phyloP scores from a whole-genome alignment of 371 early-diverging fungal species.

The Phascolomyces articulosus region DNA sequence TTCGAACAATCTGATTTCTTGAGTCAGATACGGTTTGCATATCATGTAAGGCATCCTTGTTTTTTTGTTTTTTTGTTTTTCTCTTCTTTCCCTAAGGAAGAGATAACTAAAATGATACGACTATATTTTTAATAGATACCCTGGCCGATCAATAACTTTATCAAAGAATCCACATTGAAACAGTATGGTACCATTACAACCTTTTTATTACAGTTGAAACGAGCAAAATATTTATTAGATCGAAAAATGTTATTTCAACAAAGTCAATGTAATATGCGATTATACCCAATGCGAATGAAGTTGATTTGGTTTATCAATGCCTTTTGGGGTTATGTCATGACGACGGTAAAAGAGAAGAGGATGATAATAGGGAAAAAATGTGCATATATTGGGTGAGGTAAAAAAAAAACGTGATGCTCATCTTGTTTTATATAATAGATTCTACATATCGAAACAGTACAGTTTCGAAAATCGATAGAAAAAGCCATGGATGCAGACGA shows the following conservation, averaged over 20 bases:
- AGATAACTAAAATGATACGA: background rate
- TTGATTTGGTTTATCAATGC: constrained; percentile 56
- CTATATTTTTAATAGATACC: constrained; percentile 30
- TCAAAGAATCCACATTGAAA: constrained; percentile 22
- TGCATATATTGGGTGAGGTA: no score
- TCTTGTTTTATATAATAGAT: constrained; percentile 24
- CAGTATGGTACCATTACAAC: constrained; percentile 37
- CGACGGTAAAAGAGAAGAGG: constrained; percentile 33
- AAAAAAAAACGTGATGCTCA: no score
- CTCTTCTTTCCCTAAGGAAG: background rate
- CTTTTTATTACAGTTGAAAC: constrained; percentile 43
- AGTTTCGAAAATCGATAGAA: constrained; percentile 5
- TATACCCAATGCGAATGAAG: constrained; percentile 46
- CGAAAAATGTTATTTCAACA: constrained; percentile 33
- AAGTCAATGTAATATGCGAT: constrained; percentile 10
- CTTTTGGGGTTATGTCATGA: constrained; percentile 53
- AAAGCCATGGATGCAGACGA: constrained; percentile 15
- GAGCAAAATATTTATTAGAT: constrained; percentile 53
- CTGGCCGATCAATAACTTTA: constrained; percentile 54
- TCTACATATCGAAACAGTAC: constrained; percentile 26
- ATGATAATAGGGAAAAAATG: background rate
- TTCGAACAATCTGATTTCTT: constrained; percentile 10
- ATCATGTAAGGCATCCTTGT: constrained; percentile 27
- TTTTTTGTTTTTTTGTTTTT: no score
- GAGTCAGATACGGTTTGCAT: constrained; percentile 34